Evolutionary conservation across 2,329 filamentous ascomycete species (phyloP).

Genomic region (Chaetomium sp.): DNA sequence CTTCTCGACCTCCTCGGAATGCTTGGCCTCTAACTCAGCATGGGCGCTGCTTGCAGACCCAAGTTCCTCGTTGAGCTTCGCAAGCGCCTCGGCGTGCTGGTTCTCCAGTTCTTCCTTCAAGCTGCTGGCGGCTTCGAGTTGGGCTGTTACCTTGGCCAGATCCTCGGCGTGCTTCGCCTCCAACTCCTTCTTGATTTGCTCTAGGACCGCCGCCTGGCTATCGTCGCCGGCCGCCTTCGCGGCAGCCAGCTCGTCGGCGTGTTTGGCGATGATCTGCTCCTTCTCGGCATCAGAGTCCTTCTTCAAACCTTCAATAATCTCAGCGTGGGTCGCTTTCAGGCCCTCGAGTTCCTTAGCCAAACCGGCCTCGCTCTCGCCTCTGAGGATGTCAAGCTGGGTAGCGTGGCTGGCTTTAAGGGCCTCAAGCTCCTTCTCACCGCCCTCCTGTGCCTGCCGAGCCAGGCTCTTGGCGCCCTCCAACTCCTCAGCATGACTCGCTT

Average conservation of each 20-base stretch:
- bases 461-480: constrained; percentile 50
- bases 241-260: constrained; percentile 25
- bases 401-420: constrained; percentile 49
- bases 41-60: constrained; percentile 18
- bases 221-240: constrained; percentile 24
- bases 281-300: constrained; percentile 35
- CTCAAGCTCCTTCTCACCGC: constrained; percentile 45
- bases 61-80: constrained; percentile 27
- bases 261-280: constrained; percentile 31
- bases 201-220: constrained; percentile 21
- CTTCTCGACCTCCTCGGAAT: constrained; percentile 28
- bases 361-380: constrained; percentile 27
- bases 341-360: constrained; percentile 31
- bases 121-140: constrained; percentile 30
- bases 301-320: constrained; percentile 37
- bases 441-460: constrained; percentile 43
- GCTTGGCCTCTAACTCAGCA: constrained; percentile 25
- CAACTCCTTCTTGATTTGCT: constrained; percentile 25
- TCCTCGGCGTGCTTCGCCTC: constrained; percentile 29
- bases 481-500: constrained; percentile 52
- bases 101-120: constrained; percentile 19
- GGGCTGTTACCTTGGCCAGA: constrained; percentile 25
- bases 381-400: constrained; percentile 33
- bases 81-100: constrained; percentile 30
- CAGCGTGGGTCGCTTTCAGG: constrained; percentile 40